These are phyloP conservation scores for Sugiyamaella neomexicana DNA, from an alignment of 1,139 yeast genomes.

Conservation along the genomic window DNA sequence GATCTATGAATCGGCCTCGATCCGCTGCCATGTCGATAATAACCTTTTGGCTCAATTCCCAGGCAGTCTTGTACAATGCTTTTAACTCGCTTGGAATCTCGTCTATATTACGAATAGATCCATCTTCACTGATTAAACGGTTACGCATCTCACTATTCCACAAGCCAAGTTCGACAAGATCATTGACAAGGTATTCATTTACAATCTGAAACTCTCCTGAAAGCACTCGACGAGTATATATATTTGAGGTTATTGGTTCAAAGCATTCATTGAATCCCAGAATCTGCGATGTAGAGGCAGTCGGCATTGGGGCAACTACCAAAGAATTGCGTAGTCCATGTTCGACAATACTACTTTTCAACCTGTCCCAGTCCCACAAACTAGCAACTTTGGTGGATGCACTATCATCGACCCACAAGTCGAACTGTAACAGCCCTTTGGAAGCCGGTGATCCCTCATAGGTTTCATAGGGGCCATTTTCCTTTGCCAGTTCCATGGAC, in stretches of 20 bases:
- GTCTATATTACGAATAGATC: constrained; percentile 70
- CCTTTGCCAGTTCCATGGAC: constrained; percentile 62
- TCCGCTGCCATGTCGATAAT: constrained; percentile 88
- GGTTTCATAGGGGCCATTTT: constrained; percentile 58
- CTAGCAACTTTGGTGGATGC: constrained; percentile 24
- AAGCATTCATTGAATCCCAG: constrained; percentile 78
- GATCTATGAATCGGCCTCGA: constrained; percentile 84
- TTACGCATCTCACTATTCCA: constrained; percentile 73
- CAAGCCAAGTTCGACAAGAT: constrained; percentile 65
- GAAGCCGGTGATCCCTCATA: constrained; percentile 73
- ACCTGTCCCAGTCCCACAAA: constrained; percentile 61
- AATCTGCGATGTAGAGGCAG: constrained; percentile 84
- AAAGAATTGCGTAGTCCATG: constrained; percentile 71
- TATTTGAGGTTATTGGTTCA: constrained; percentile 80
- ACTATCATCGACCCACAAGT: constrained; percentile 59
- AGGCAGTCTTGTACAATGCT: constrained; percentile 77
- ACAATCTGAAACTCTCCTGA: constrained; percentile 80
- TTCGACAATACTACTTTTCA: constrained; percentile 52
- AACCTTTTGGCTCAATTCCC: constrained; percentile 80
- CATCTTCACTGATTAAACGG: constrained; percentile 65
- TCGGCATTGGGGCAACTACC: constrained; percentile 82
- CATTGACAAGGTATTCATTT: constrained; percentile 67
- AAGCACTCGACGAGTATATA: constrained; percentile 71
- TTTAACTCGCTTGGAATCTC: constrained; percentile 68
- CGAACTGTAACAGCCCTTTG: constrained; percentile 65